phyloP scores from a whole-genome alignment of 2,329 filamentous ascomycete species.

The Thyridium curvatum region DNA sequence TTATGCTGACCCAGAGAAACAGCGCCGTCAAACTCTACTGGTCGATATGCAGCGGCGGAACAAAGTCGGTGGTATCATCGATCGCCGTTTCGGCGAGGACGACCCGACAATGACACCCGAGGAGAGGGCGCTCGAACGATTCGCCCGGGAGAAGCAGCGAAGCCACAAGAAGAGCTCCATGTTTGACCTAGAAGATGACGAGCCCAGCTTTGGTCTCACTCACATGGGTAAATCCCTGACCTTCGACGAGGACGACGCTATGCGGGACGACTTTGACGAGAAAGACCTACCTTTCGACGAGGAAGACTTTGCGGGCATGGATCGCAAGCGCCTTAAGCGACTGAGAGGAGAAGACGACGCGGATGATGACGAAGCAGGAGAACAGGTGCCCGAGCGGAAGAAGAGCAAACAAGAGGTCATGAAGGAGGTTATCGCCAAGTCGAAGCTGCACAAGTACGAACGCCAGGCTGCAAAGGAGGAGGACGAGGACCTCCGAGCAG shows the following conservation, averaged over 20 bases:
- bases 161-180: conserved; percentile 70
- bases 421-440: conserved; percentile 96
- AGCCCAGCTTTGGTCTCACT: conserved; percentile 63
- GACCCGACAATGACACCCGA: conserved; percentile 91
- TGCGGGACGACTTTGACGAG: conserved; percentile 72
- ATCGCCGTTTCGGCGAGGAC: conserved; percentile 92
- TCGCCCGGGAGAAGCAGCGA: conserved; percentile 79
- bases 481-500: conserved; percentile 78
- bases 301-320: conserved; percentile 48
- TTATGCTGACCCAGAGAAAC: conserved; percentile 10
- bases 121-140: conserved; percentile 85
- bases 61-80: conserved; percentile 86
- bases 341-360: conserved; percentile 43
- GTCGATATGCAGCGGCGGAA: conserved; percentile 84
- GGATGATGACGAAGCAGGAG: conserved; percentile 41
- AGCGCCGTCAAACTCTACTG: conserved; percentile 77
- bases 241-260: conserved; percentile 49
- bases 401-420: conserved; percentile 97
- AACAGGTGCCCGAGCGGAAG: conserved; percentile 69
- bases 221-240: conserved; percentile 74
- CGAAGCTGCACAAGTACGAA: conserved; percentile 91
- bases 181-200: conserved; percentile 87
- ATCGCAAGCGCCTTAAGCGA: conserved; percentile 49
- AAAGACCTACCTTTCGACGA: conserved; percentile 61
- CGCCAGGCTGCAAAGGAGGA: conserved; percentile 88